phyloP scores from a whole-genome alignment of 345 rosid species.

The Hypericum perforatum region DNA sequence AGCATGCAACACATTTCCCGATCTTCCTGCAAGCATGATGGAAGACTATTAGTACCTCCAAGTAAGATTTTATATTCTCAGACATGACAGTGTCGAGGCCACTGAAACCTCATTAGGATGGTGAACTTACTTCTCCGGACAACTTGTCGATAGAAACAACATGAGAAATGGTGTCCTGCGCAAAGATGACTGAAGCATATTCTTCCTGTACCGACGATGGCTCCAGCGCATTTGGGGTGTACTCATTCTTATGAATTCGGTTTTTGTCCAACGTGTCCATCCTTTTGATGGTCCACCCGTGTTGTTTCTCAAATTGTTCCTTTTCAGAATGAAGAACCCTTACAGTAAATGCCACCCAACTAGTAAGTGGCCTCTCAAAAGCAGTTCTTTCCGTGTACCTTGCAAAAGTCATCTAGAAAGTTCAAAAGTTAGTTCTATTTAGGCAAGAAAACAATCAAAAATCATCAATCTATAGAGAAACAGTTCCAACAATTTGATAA shows the following conservation, averaged over 20 bases:
- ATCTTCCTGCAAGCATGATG: slow-evolving; percentile 61
- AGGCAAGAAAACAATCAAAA: not conserved
- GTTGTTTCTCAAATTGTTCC: slow-evolving; percentile 83
- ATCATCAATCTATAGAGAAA: slow-evolving; percentile 6
- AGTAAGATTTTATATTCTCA: no score
- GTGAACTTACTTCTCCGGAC: slow-evolving; percentile 69
- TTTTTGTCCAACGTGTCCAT: slow-evolving; percentile 64
- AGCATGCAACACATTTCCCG: slow-evolving; percentile 75
- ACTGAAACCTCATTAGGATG: not conserved
- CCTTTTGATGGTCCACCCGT: slow-evolving; percentile 85
- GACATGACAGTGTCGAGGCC: no score
- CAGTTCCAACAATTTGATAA: not conserved
- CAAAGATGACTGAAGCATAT: slow-evolving; percentile 98
- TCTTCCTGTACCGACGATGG: slow-evolving; percentile 80
- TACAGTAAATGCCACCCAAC: slow-evolving; percentile 95
- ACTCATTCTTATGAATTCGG: slow-evolving; percentile 76
- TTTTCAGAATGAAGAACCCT: slow-evolving; percentile 87
- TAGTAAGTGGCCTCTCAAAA: slow-evolving; percentile 95
- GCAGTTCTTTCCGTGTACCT: slow-evolving; percentile 92
- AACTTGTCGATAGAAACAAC: slow-evolving; percentile 86
- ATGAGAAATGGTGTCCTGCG: slow-evolving; percentile 88
- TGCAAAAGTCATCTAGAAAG: slow-evolving; percentile 65
- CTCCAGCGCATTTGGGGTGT: slow-evolving; percentile 44
- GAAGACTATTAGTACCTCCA: not conserved
- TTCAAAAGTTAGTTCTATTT: slow-evolving; percentile 17